Evolutionary conservation across 768 basidiomycete species (phyloP).

Genomic region (Russula sp.): DNA sequence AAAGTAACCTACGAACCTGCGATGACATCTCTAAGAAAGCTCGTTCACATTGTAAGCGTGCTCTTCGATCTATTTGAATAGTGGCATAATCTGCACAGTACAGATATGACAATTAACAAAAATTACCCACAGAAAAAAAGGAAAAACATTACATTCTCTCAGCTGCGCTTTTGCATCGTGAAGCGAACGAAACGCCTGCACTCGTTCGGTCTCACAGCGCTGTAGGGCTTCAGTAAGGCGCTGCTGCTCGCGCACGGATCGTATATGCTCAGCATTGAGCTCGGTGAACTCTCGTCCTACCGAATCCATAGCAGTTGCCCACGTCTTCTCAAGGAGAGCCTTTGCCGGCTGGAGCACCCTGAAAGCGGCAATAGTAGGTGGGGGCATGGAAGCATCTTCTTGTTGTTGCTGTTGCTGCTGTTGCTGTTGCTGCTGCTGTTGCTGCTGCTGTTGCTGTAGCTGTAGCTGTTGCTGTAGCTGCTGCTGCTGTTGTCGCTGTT

Average conservation of each 20-base stretch:
- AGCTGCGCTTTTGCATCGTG: not conserved
- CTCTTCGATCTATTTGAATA: constrained; percentile 2
- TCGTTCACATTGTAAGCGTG: constrained; percentile 12
- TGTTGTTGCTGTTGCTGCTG: constrained; percentile 5
- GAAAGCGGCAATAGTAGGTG: constrained; percentile 16
- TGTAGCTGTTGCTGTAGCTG: not conserved
- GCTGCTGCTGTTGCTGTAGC: not conserved
- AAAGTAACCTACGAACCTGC: not conserved
- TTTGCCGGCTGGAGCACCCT: constrained; percentile 26
- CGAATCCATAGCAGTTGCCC: constrained; percentile 16
- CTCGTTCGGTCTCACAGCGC: constrained; percentile 14
- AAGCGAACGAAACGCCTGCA: constrained; percentile 5
- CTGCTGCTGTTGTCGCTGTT: not conserved
- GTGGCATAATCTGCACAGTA: not conserved
- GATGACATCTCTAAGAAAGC: constrained; percentile 11
- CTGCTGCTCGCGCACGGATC: constrained; percentile 4
- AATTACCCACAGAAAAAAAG: not conserved
- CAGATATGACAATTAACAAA: not conserved
- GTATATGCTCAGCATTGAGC: constrained; percentile 3
- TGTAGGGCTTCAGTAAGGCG: not conserved
- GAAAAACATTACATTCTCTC: constrained; percentile 3
- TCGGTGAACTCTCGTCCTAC: constrained; percentile 19
- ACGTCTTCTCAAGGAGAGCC: constrained; percentile 25
- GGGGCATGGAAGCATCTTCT: not conserved
- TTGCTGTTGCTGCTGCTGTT: not conserved